Percentiles rank a stretch among this genome's conserved stretches.
phyloP scores from a whole-genome alignment of 441 rosid species.

The Brassica balearica region DNA sequence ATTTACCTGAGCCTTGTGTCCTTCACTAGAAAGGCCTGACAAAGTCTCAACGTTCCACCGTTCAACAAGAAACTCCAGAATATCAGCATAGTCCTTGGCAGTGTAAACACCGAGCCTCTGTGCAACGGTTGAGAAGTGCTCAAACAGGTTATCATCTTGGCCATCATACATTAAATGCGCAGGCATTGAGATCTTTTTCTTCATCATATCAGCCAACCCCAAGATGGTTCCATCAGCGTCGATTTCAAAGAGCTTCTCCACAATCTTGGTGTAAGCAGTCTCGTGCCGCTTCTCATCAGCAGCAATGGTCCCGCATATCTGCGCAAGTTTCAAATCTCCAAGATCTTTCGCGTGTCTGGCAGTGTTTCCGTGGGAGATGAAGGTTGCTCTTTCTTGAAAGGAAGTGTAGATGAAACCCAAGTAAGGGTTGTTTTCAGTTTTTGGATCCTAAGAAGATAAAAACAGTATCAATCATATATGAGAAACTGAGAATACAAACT shows the following conservation, averaged over 20 bases:
- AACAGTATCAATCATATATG: neutral
- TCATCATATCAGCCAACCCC: constrained; percentile 46
- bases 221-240: constrained; percentile 43
- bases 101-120: constrained; percentile 47
- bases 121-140: constrained; percentile 41
- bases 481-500: too few species aligned
- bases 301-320: constrained; percentile 44
- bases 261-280: constrained; percentile 44
- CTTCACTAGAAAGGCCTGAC: constrained; percentile 43
- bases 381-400: constrained; percentile 47
- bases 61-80: constrained; percentile 42
- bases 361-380: constrained; percentile 46
- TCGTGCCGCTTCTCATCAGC: constrained; percentile 47
- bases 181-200: constrained; percentile 45
- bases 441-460: constrained; percentile 35
- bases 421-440: constrained; percentile 47
- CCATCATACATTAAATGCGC: constrained; percentile 43
- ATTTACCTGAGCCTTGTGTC: constrained; percentile 40
- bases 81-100: constrained; percentile 47
- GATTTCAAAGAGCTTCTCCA: constrained; percentile 46
- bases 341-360: constrained; percentile 38
- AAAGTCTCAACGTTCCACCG: constrained; percentile 39
- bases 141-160: constrained; percentile 38
- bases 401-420: constrained; percentile 47
- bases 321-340: constrained; percentile 41